Base-by-base conservation (phyloP, 1,284 basidiomycete genomes). In the Lignosus rhinocerotis region DNA sequence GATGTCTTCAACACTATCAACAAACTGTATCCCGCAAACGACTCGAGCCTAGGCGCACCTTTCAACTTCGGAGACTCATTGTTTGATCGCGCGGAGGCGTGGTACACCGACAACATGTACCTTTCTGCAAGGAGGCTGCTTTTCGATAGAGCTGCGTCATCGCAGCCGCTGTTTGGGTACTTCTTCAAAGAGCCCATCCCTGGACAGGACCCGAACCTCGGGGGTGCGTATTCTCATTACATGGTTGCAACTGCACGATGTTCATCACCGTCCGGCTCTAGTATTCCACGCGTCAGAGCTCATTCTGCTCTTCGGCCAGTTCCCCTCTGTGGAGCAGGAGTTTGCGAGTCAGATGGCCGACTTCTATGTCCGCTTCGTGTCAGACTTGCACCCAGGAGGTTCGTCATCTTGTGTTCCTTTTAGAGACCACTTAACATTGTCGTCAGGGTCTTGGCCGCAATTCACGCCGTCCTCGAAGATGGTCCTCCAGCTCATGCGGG, bases 1-100 rank as follows among this genome's bases (percentile, higher is more conserved):
- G 72, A 76, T 42, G 72, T 78, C 19, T 61, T 80, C 2, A 56
- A 73, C 51, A 64, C 70, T 4, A 76, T 83, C 39, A 66, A 78
- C 34, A 38, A 51, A 0, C 58, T 79, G 3, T 86, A 76, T 66
- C 80, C 81, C 0, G 77, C 78, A 0, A 80, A 84, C 55, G 80
- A 83, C 55, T 68, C 76, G 10, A 69, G 70, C 9, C 66, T 73
- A 1, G 81, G 80, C 1, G 80, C 76, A 2, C 75, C 77, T 0
- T 85, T 83, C 70, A 80, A 80, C 56, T 85, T 82, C 0, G 83
- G 83, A 0, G 83, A 86, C 64, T 80, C 79, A 7, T 69, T 86
- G 14, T 86, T 82, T 52, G 84, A 86, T 62, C 70, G 84, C 52
- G 80, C 76, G 0, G 77, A 72, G 50, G 73, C 82, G 1, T 86